Evolutionary conservation across 2,329 filamentous ascomycete species (phyloP), one percentile per base, ranked within the genome.

Genomic region (Aureobasidium mangrovei): DNA sequence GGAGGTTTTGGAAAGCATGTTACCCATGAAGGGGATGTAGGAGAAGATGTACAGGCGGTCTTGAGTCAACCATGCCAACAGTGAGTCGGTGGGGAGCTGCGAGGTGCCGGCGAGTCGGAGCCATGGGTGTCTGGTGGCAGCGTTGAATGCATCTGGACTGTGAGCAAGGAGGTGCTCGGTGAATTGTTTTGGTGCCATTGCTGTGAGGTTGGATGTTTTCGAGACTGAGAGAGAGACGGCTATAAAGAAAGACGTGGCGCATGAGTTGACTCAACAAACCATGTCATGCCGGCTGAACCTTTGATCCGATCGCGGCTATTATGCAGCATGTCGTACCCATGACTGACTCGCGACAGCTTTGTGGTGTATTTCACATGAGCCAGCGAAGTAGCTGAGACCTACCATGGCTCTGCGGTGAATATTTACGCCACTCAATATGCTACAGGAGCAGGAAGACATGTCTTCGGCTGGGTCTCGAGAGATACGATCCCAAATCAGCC

Each of bases 1-100:
- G 2, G 77, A 70, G 32, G 86, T 72, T 58, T 82, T 79, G 10
- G 77, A 71, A n/a, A 88, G 76, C 10, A 87, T 68, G 24, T 75
- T 70, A 9, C 83, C 83, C 27, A 82, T 79, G 61, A 85, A 86
- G 46, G 79, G 77, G 59, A 86, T 77, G 69, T 88, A 88, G 53
- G 79, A 77, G 57, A 86, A 80, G 44, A 84, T 81, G 70, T 88
- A 88, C 45, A 88, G 77, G 5, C 83, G 75, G 67, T 88, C 85
- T 68, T 87, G 85, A 12, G 81, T 80, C 41, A 89, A 79, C 85
- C 85, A 89, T 66, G 75, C 74, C 28, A 78, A 77, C 7, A 88
- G 72, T 1, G 74, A 67, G 0, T 71, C 61, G 43, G 79, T 78
- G n/a, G 78, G 70, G n/a, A 86, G 70, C 0, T 75, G 76, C 26